Base-by-base conservation (phyloP, 305 asterid genomes). In the Euphrasia arctica region DNA sequence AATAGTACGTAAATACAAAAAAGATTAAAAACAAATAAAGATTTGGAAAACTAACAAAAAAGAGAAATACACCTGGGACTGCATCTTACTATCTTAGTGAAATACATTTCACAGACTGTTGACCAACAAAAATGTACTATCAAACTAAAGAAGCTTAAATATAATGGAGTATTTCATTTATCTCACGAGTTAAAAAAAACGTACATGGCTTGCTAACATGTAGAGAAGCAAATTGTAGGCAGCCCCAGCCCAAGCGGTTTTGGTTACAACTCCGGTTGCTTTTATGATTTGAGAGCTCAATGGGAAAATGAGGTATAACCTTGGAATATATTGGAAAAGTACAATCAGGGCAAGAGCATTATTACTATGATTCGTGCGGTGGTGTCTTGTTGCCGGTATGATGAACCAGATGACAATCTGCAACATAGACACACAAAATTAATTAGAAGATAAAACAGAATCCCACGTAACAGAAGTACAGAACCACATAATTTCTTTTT, bases 231-330 rank as follows among this genome's bases (percentile, higher is more conserved):
- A 79, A 82, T 91, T 91, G 82, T 91, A 91, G 42, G 95, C 98
- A 45, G 98, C 98, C 72, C 98, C 98, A 14, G 98, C 98, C 98
- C 98, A 91, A 75, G 95, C 96, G 64, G 98, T 89, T 85, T 91
- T 91, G 68, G 98, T 89, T 79, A 91, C 98, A 58, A 91, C 80
- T 79, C 98, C 98, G 2, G 98, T 91, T 69, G 98, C 94, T 79
- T 91, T 91, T 70, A 91, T 77, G 27, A 91, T 89, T 83, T 91
- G 85, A 45, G 96, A 89, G 72, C 96, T 91, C 71, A 89, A 77
- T 9, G 96, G 98, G 73, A 91, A 91, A 78, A 91, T 89, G 70
- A 91, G 89, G 79, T 91, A 91, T 66, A 89, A 76, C 79, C 98
- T 80, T 13, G 98, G 98, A 67, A 89, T 66, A 74, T 91, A 91